These are phyloP conservation scores for Eucalyptus fibrosa DNA, from an alignment of 345 rosid species.

Conservation along the genomic window DNA sequence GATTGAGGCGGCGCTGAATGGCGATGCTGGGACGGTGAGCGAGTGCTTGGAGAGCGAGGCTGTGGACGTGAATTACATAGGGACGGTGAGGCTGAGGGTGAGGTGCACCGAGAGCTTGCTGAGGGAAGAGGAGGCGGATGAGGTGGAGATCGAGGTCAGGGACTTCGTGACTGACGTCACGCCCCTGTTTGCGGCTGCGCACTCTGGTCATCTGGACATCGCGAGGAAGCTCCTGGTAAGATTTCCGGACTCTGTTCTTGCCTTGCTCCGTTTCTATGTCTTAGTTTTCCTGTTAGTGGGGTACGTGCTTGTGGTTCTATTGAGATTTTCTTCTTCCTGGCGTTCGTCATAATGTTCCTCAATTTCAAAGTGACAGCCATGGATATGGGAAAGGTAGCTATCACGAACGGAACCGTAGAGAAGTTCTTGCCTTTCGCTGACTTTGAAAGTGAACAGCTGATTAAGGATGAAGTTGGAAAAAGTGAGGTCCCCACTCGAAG, in stretches of 20 bases:
- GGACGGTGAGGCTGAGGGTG: slow-evolving; percentile 17
- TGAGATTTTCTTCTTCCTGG: background rate
- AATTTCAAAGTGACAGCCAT: background rate
- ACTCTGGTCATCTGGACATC: slow-evolving; percentile 11
- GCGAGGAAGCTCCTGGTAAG: slow-evolving; percentile 19
- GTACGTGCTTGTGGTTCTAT: background rate
- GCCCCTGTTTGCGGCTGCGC: slow-evolving; percentile 18
- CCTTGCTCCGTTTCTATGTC: background rate
- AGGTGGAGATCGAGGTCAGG: slow-evolving; percentile 8
- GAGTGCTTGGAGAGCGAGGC: background rate
- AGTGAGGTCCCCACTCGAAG: background rate
- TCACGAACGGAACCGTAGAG: background rate
- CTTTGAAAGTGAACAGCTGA: background rate
- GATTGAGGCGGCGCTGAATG: slow-evolving; percentile 14
- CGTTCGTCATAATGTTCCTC: background rate
- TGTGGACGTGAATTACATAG: slow-evolving; percentile 14
- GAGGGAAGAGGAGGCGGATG: slow-evolving; percentile 22
- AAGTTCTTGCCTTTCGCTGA: background rate
- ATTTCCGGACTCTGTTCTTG: background rate
- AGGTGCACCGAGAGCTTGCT: slow-evolving; percentile 10
- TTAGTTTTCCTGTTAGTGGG: background rate
- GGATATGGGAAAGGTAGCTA: background rate
- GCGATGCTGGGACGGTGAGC: slow-evolving; percentile 3
- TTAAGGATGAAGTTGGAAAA: background rate
- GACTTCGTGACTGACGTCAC: slow-evolving; percentile 30